phyloP scores from a whole-genome alignment of 2,329 filamentous ascomycete genomes.

The Cladosporium velox region DNA sequence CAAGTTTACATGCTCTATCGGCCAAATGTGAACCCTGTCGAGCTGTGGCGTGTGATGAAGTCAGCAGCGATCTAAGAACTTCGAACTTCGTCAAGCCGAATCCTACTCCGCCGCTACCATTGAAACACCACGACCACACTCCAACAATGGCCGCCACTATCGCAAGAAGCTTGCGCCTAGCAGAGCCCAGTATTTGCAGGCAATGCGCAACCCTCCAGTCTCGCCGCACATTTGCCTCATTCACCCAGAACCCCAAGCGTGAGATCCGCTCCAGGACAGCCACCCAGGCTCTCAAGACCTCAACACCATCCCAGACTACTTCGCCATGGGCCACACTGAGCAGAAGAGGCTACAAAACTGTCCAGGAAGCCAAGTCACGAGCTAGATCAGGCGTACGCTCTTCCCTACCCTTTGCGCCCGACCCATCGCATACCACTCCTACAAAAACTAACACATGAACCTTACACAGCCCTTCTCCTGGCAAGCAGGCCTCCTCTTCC shows the following conservation, averaged over 20 bases:
- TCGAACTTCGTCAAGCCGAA: conserved; percentile 11
- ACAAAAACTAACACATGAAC: conserved; percentile 16
- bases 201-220: conserved; percentile 29
- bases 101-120: conserved; percentile 20
- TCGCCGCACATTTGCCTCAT: conserved; percentile 27
- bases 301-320: conserved; percentile 24
- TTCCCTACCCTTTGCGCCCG: conserved; percentile 22
- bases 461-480: conserved; percentile 78
- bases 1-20: neutral
- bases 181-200: conserved; percentile 29
- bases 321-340: conserved; percentile 29
- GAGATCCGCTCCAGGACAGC: conserved; percentile 31
- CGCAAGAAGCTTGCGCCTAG: conserved; percentile 23
- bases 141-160: conserved; percentile 19
- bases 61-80: conserved; percentile 16
- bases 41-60: conserved; percentile 8
- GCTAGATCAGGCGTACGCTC: conserved; percentile 47
- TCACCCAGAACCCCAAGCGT: conserved; percentile 28
- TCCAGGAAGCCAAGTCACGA: conserved; percentile 48
- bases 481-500: conserved; percentile 84
- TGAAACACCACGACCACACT: conserved; percentile 22
- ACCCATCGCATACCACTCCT: conserved; percentile 19
- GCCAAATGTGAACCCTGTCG: neutral
- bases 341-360: conserved; percentile 40
- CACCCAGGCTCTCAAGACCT: conserved; percentile 12